Evolutionary conservation across 1,284 basidiomycete genomes (phyloP).

Genomic region (Marasmius sp.): DNA sequence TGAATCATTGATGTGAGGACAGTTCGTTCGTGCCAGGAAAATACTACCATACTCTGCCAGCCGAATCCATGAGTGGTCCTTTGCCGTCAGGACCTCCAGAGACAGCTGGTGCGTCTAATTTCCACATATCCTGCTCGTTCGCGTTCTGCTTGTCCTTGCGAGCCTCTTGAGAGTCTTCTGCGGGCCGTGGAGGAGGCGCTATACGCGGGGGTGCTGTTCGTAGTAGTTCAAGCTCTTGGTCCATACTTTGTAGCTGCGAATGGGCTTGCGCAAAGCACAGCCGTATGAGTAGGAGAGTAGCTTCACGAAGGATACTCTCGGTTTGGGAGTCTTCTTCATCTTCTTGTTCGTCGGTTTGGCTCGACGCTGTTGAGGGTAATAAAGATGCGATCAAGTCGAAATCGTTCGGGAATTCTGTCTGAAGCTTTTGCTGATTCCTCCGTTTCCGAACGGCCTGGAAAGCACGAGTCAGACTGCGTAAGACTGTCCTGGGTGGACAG

Average conservation of each 20-base stretch:
- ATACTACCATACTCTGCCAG: constrained; percentile 64
- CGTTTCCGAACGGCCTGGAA: constrained; percentile 55
- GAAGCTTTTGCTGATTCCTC: constrained; percentile 37
- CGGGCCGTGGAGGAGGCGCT: constrained; percentile 27
- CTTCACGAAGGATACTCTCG: constrained; percentile 66
- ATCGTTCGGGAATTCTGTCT: constrained; percentile 42
- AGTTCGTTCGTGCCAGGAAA: not conserved
- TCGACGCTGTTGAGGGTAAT: constrained; percentile 36
- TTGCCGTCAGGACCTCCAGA: constrained; percentile 42
- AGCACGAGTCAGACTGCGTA: not conserved
- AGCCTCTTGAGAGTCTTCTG: constrained; percentile 26
- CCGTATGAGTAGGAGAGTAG: constrained; percentile 69
- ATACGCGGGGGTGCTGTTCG: constrained; percentile 52
- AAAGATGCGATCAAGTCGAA: constrained; percentile 64
- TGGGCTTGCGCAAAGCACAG: constrained; percentile 74
- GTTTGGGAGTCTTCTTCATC: constrained; percentile 59
- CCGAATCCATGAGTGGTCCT: constrained; percentile 70
- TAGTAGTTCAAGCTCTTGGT: constrained; percentile 77
- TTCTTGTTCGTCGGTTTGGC: constrained; percentile 37
- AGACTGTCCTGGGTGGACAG: not conserved
- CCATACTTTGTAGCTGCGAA: constrained; percentile 65
- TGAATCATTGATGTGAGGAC: constrained; percentile 25
- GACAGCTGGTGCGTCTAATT: constrained; percentile 58
- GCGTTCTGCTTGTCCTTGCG: constrained; percentile 34
- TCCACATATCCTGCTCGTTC: constrained; percentile 68